Evolutionary conservation across 495 filamentous ascomycete species (phyloP), one percentile per base, ranked within the genome.

Genomic region (Oleoguttula mirabilis): DNA sequence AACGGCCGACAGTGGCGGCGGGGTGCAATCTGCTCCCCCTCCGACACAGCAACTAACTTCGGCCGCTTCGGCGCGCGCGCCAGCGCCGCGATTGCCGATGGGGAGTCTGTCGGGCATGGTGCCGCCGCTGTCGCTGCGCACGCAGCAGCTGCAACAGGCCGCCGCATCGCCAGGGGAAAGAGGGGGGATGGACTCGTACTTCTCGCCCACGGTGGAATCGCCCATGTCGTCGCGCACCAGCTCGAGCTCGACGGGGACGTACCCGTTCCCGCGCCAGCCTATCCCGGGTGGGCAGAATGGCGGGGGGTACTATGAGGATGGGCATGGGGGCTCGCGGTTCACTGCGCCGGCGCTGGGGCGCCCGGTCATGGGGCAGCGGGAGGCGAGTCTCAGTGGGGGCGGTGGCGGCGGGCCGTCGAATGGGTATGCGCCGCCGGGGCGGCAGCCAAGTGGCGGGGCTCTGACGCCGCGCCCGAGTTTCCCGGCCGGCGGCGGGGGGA

Each of bases 291-390:
- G n/a, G n/a, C n/a, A n/a, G n/a, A n/a, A n/a, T 15, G 23, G 48
- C 52, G 79, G 62, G 51, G 69, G 73, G 42, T 73, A 71, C 66
- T 67, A 70, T 39, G 68, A 46, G 34, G 34, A 39, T 4, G 36
- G 68, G 17, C 81, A 88, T 27, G 82, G 85, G 6, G 39, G 50
- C 17, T 81, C 80, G 57, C 78, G 84, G 27, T 88, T 83, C 52
- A 94, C 90, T 2, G 86, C 88, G 3, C 88, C 88, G 16, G 85
- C 83, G 8, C 73, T 86, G 66, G 79, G 79, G 27, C 76, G 88
- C 27, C 25, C 25, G n/a, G 25, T n/a, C 7, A 28, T 28, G 25
- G 7, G 7, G 7, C 42, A 43, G 30, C 19, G 40, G 14, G 46
- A 49, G 25, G 15, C 28, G 30, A 42, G 21, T 19, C 17, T 23